phyloP scores from a whole-genome alignment of 78 protist genomes.

The Dictyostelium intermedium region DNA sequence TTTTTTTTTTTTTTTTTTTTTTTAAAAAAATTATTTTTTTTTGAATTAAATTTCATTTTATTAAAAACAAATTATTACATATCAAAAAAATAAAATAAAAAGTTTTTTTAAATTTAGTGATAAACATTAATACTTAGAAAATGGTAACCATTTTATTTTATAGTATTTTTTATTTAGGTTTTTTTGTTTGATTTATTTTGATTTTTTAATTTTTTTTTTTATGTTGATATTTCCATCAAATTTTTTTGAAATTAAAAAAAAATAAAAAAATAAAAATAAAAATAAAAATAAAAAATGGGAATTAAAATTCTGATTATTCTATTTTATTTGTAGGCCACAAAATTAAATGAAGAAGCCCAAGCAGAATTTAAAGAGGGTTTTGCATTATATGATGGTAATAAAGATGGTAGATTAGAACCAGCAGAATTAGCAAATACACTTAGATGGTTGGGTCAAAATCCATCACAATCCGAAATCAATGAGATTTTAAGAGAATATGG shows the following conservation, averaged over 20 bases:
- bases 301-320: background rate
- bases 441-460: constrained; percentile 76
- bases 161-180: background rate
- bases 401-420: constrained; percentile 71
- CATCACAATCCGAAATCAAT: constrained; percentile 15
- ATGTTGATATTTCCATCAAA: background rate
- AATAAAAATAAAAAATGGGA: background rate
- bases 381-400: constrained; percentile 44
- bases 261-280: background rate
- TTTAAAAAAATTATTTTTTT: background rate
- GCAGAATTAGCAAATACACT: constrained; percentile 36
- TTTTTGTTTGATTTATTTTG: no score
- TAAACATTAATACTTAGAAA: no score
- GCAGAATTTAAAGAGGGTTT: constrained; percentile 74
- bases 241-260: background rate
- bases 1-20: background rate
- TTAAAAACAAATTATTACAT: background rate
- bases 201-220: background rate
- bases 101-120: no score
- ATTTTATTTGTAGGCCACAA: background rate
- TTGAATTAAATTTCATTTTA: background rate
- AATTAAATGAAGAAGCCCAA: constrained; percentile 78
- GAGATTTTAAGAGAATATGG: constrained; percentile 72
- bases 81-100: background rate
- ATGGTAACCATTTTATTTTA: background rate